A percentile compares a stretch with the other conserved stretches of the same genome.
Evolutionary conservation across 2,329 filamentous ascomycete genomes (phyloP).

Genomic region (Chalaropsis thielavioides): DNA sequence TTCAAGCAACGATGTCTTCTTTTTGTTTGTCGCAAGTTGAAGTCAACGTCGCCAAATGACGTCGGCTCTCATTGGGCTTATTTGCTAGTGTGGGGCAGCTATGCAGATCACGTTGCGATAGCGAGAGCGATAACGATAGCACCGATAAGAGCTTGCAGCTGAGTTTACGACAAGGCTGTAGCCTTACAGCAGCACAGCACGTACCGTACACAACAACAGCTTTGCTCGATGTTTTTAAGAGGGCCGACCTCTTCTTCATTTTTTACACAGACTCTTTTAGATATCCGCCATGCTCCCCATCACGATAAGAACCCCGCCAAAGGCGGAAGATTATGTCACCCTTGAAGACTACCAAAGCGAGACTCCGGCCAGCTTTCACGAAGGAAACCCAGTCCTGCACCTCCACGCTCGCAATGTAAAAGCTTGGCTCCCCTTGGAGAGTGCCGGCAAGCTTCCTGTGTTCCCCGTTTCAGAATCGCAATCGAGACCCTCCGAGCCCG

Average conservation of each 20-base stretch:
- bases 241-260: neutral
- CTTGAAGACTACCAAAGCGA: slow-evolving; percentile 56
- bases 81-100: neutral
- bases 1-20: neutral
- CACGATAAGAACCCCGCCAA: slow-evolving; percentile 43
- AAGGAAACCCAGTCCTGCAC: slow-evolving; percentile 56
- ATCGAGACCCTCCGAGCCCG: slow-evolving; percentile 25
- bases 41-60: slow-evolving; percentile 8
- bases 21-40: neutral
- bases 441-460: slow-evolving; percentile 41
- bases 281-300: slow-evolving; percentile 28
- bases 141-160: slow-evolving; percentile 16
- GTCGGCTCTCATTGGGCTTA: slow-evolving; percentile 2
- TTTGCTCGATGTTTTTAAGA: too few relatives aligned
- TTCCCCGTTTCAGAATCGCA: slow-evolving; percentile 29
- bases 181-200: neutral
- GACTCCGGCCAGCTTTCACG: slow-evolving; percentile 59
- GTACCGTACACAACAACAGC: too few relatives aligned
- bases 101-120: slow-evolving; percentile 19
- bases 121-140: neutral
- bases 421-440: slow-evolving; percentile 41
- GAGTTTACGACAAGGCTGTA: slow-evolving; percentile 11
- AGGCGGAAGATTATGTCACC: slow-evolving; percentile 44
- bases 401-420: slow-evolving; percentile 43
- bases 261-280: slow-evolving; percentile 14